Evolutionary conservation across 208 protist species (phyloP), one percentile per base, ranked within the genome.

Genomic region (Trypanosomatidae sp.): DNA sequence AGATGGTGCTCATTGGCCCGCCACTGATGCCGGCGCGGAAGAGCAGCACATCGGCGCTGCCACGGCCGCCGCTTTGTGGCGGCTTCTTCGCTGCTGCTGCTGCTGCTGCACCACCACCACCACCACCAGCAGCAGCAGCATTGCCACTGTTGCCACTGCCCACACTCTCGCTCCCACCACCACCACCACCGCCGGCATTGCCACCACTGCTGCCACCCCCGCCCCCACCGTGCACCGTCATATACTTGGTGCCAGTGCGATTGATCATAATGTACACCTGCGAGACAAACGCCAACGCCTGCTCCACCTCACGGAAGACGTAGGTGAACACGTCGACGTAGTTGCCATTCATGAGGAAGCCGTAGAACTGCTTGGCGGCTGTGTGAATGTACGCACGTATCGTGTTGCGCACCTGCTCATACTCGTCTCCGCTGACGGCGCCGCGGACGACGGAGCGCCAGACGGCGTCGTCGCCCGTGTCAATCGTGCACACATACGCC

Each of bases 301-400:
- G 60, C 48, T 86, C 75, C 25, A 81, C 67, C 37, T 71, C 70
- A 22, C 71, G 76, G 52, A 88, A 92, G 5, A 77, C 76, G 63
- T 87, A 92, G 11, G 67, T 83, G 46, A 89, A 83, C 7, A 92
- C 56, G 39, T 87, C 76, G 1, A 46, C 53, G 35, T 70, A 52
- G 60, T 92, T 87, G 48, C 79, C 78, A 53, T 80, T 87, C 62
- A 92, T 78, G 28, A 83, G 47, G 44, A 92, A 72, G 19, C 79
- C 84, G 27, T 76, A 71, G 53, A 73, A 68, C 42, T 69, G 59
- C 40, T 75, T 61, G 18, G 75, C 83, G 41, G 56, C 35, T 21
- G 42, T 58, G 49, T 84, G 54, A n/a, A 84, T 62, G 41, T 68
- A 50, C 15, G 32, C 24, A 1, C 56, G 51, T 19, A 90, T 61